Evolutionary conservation across 352 stramenopile genomes (phyloP), one percentile per base, ranked within the genome.

Genomic region (Aphanomyces astaci): DNA sequence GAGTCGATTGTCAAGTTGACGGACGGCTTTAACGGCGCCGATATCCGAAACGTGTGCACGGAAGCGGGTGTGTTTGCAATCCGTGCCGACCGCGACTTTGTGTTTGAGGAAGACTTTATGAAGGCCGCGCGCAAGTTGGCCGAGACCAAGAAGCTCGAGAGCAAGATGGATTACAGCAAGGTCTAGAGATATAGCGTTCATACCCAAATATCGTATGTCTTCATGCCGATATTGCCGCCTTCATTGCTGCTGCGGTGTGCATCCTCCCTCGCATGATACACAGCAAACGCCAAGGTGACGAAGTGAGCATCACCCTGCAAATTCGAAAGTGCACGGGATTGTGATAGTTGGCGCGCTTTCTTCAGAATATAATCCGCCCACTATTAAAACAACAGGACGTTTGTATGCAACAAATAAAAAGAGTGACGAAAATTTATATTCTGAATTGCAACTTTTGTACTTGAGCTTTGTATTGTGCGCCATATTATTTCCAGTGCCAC

Each of bases 91-190:
- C 87, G 98, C 49, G 96, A 99, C 74, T 99, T 99, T 83, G 96
- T 99, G 27, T 78, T 99, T 22, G 97, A 99, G 76, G 97, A 99
- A 74, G 98, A 99, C 77, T 99, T 99, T 76, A 99, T 99, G 96
- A 99, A 99, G 87, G 97, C 97, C 2, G 97, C 96, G 54, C 89
- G 98, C 64, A 99, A 99, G 86, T 90, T 99, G 72, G 89, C 90
- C 32, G 98, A 99, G 71, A 97, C 90, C 65, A 99, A 99, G 92
- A 99, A 99, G 81, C 89, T 99, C 49, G 98, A 99, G 84, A 98
- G 88, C 60, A 99, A 99, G 85, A 94, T 99, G 79, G 96, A 99
- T 81, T 99, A 99, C 82, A 97, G 87, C 82, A 99, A 99, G 84
- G 96, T 99, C 72, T 99, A 98, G 82, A 39, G n/a, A 25, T n/a